A percentile compares a stretch with the other conserved stretches of the same genome.
Conservation (phyloP, 805 yeast species). For the Metschnikowia hibisci region DNA sequence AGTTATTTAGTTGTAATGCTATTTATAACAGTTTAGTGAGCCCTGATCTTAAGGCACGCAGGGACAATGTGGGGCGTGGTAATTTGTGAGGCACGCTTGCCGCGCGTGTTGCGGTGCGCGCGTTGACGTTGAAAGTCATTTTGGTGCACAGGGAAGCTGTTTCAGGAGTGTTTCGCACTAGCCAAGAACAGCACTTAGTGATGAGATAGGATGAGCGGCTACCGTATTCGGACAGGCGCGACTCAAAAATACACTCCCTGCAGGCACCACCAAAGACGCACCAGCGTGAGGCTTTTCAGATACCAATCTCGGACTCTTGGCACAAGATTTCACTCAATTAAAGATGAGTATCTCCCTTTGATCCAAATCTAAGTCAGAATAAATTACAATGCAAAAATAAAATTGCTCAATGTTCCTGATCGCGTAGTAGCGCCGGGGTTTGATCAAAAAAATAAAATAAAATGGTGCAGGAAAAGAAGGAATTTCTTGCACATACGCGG, state of each 20-base stretch:
- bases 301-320: too few species aligned
- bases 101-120: background rate
- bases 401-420: too few species aligned
- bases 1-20: too few species aligned
- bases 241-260: background rate
- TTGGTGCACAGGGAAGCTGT: background rate
- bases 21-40: too few species aligned
- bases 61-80: background rate
- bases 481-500: background rate
- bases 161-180: slow-evolving; percentile 1
- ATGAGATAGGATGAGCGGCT: background rate
- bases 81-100: background rate
- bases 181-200: background rate
- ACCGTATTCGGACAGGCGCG: background rate
- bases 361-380: too few species aligned
- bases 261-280: background rate
- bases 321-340: too few species aligned
- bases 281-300: too few species aligned
- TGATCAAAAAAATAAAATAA: background rate
- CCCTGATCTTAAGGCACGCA: background rate
- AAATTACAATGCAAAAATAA: too few species aligned
- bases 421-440: background rate
- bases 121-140: background rate
- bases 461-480: background rate
- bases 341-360: too few species aligned